phyloP scores from a whole-genome alignment of 495 filamentous ascomycete genomes.

The Bacidia rubella region DNA sequence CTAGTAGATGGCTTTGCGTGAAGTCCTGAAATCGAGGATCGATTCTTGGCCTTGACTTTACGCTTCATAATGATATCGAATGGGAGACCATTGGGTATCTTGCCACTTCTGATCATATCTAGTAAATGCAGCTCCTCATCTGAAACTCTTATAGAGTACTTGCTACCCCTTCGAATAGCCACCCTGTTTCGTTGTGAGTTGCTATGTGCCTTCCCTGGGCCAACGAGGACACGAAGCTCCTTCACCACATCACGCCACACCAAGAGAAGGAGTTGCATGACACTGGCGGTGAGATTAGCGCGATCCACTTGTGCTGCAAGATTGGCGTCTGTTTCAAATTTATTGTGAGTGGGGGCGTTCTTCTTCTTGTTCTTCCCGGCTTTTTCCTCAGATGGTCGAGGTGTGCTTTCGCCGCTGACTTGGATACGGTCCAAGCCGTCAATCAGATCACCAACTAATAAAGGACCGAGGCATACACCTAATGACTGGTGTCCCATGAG shows the following conservation, averaged over 20 bases:
- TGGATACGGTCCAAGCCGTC: constrained; percentile 23
- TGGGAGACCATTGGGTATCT: constrained; percentile 3
- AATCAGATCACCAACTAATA: constrained; percentile 45
- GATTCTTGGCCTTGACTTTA: constrained; percentile 12
- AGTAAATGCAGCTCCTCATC: constrained; percentile 13
- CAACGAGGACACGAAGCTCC: constrained; percentile 23
- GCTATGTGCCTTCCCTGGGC: neutral
- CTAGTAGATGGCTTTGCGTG: neutral
- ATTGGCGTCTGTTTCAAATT: constrained; percentile 14
- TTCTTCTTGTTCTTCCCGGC: constrained; percentile 22
- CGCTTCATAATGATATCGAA: constrained; percentile 6
- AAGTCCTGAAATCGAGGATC: constrained; percentile 7
- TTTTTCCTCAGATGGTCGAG: constrained; percentile 25
- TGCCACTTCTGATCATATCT: constrained; percentile 8
- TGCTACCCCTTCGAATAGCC: constrained; percentile 4
- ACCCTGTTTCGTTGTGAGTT: neutral
- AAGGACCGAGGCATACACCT: constrained; percentile 50
- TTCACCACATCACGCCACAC: constrained; percentile 46
- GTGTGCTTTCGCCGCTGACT: constrained; percentile 26
- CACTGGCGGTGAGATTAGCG: constrained; percentile 36
- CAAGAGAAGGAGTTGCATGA: constrained; percentile 45
- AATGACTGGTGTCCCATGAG: constrained; percentile 50
- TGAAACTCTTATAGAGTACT: constrained; percentile 6
- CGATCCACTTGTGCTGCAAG: constrained; percentile 26
- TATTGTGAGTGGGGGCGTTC: neutral